Conservation (phyloP, 23 red algal species). For the Agarophyton chilense region DNA sequence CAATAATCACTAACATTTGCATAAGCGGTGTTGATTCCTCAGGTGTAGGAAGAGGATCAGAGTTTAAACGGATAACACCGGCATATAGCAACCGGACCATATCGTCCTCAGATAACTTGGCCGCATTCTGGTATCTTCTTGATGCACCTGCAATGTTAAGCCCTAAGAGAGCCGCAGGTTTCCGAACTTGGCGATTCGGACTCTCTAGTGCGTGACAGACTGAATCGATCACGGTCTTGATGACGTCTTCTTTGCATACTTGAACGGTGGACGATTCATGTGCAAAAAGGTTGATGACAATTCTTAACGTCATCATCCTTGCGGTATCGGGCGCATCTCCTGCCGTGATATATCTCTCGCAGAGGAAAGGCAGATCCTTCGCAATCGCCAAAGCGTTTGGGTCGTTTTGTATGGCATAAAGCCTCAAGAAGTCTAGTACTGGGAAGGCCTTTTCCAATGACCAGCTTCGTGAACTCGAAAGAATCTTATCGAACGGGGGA, state of each 20-base stretch:
- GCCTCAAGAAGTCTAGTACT: conserved; percentile 28
- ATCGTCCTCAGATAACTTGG: background rate
- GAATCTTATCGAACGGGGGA: conserved; percentile 3
- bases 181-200: background rate
- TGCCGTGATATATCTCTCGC: conserved; percentile 2
- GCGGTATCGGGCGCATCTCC: background rate
- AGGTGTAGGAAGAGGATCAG: background rate
- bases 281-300: conserved; percentile 28
- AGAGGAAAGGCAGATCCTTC: background rate
- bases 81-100: background rate
- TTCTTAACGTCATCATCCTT: conserved; percentile 40
- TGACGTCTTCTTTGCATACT: background rate
- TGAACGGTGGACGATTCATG: background rate
- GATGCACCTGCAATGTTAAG: conserved; percentile 9
- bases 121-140: background rate
- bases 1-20: conserved; percentile 12
- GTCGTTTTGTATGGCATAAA: background rate
- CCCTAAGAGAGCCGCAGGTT: background rate
- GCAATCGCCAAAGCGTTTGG: background rate
- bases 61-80: conserved; percentile 11
- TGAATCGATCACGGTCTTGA: background rate
- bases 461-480: conserved; percentile 4
- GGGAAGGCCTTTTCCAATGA: conserved; percentile 39
- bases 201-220: conserved; percentile 5
- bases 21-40: conserved; percentile 20